Base-by-base conservation (phyloP, 169 alveolate species). In the Amoebophrya sp. region DNA sequence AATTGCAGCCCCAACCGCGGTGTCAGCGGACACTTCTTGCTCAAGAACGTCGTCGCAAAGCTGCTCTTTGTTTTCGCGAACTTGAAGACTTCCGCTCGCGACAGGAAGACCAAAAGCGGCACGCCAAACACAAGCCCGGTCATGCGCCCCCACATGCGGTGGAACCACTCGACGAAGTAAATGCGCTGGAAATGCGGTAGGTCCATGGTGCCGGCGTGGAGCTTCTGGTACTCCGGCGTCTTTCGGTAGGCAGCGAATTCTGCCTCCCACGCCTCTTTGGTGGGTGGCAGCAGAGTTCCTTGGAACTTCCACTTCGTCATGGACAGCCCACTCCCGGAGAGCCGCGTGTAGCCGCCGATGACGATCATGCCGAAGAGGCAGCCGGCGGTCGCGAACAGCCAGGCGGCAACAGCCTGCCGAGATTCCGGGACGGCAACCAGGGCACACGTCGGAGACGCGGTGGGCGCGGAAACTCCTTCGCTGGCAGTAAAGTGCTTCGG, bases 271-370 rank as follows among this genome's bases (percentile, higher is more conserved):
- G 41, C 50, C 48, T 69, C 58, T 39, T 26, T n/a, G 41, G 70
- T 40, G 38, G 26, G 13, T 18, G 41, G 91, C 7, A 20, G 45
- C 23, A 7, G 16, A 92, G 89, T 91, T 89, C 94, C 93, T 94
- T 93, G 41, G 90, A 92, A 38, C 96, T 97, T 93, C 98, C 98
- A 96, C 90, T 96, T 96, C 15, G 96, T 95, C 97, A 96, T 96
- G 38, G 98, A 96, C 1, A 96, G 95, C 50, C 98, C 98, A 50
- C 97, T 95, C 88, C 95, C 96, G 31, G 95, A 94, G 88, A 96
- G 95, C 88, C 98, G 41, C 31, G 97, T 96, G 92, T 96, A 96
- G 23, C 98, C 98, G 48, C 98, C 98, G 43, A 96, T 88, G 41
- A 95, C 91, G 91, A 96, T 94, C 88, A 96, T 95, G 0, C 94